Percentiles rank a stretch among this genome's conserved stretches.
Conservation (phyloP, 148 eudicot species). For the Cornus suecica region DNA sequence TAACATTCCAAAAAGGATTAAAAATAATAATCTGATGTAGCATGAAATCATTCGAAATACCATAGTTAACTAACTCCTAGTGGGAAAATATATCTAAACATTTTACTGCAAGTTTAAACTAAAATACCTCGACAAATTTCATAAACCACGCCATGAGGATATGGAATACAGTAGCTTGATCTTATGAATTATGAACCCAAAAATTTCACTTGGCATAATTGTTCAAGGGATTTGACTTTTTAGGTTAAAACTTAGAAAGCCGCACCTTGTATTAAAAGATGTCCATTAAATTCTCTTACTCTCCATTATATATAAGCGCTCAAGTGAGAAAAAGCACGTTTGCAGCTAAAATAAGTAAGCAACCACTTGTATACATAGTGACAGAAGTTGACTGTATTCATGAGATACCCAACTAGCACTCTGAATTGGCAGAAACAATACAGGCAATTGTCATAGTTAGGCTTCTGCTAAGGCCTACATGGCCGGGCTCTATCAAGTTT, state of each 20-base stretch:
- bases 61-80: neutral
- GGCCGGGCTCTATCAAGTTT: neutral
- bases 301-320: neutral
- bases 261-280: neutral
- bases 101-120: neutral
- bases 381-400: neutral
- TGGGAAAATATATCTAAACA: neutral
- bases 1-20: neutral
- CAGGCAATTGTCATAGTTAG: neutral
- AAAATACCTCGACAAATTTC: neutral
- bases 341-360: neutral
- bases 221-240: neutral
- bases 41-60: neutral
- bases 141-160: neutral
- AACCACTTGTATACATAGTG: neutral
- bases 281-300: neutral
- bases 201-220: neutral
- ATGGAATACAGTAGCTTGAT: neutral
- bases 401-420: neutral
- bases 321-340: neutral
- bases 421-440: neutral
- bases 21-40: neutral
- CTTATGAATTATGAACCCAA: neutral
- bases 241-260: neutral
- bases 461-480: neutral